These are phyloP conservation scores for Sarcocystis neurona DNA, from an alignment of 169 alveolate genomes.

Conservation along the genomic window DNA sequence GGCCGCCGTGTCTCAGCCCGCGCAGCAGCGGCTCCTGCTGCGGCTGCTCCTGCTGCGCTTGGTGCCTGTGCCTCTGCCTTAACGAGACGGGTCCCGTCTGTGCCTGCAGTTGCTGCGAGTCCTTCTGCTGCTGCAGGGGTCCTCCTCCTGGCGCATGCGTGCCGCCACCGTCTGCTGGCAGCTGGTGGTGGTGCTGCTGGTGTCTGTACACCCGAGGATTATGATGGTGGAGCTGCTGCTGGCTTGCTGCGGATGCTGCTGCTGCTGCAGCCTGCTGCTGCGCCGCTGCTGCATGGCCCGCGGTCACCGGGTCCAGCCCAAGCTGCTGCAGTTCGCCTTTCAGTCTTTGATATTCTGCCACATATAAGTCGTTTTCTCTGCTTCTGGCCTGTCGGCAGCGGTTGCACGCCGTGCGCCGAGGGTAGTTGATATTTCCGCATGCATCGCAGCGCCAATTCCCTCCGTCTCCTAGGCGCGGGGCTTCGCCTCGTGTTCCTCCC, in stretches of 20 bases:
- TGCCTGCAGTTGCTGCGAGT: too few relatives aligned
- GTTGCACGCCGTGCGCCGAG: conserved; percentile 73
- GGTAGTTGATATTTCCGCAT: conserved; percentile 74
- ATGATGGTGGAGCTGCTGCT: conserved; percentile 46
- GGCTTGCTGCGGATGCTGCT: background rate
- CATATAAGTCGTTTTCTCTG: conserved; percentile 68
- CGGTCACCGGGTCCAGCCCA: conserved; percentile 50
- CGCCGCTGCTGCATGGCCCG: conserved; percentile 57
- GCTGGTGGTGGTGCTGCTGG: too few relatives aligned
- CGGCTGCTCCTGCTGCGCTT: too few relatives aligned
- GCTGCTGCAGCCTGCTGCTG: conserved; percentile 36
- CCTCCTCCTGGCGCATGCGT: too few relatives aligned
- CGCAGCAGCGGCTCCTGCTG: too few relatives aligned
- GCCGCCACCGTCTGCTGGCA: too few relatives aligned
- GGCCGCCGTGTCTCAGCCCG: too few relatives aligned
- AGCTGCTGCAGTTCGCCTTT: conserved; percentile 31
- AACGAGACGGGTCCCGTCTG: too few relatives aligned
- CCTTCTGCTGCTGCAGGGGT: too few relatives aligned
- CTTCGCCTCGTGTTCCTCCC: conserved; percentile 19
- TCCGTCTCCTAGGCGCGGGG: conserved; percentile 58
- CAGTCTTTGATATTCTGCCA: conserved; percentile 56
- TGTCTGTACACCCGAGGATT: background rate
- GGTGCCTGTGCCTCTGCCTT: too few relatives aligned
- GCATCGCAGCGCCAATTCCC: conserved; percentile 78
- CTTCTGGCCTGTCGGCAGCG: conserved; percentile 69